A percentile compares a stretch with the other conserved stretches of the same genome.
Evolutionary conservation across 257 asterid genomes (phyloP).

Genomic region (Salvia hispanica): DNA sequence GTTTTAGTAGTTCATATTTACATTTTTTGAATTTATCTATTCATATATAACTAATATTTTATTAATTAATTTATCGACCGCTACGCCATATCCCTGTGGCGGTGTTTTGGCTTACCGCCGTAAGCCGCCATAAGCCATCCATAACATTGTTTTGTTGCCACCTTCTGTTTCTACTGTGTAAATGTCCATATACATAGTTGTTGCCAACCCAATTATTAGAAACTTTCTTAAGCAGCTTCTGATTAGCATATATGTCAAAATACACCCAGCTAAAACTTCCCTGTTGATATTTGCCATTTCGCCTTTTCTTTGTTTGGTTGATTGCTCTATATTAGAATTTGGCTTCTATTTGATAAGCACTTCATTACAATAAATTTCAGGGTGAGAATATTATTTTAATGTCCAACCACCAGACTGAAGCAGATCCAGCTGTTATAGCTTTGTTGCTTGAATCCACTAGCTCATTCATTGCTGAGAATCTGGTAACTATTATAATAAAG

Average conservation of each 20-base stretch:
- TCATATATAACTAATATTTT: no score
- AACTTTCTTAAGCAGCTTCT: background rate
- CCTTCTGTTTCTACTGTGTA: background rate
- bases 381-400: conserved; percentile 87
- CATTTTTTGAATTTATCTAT: no score
- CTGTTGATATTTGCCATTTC: background rate
- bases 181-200: background rate
- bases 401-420: conserved; percentile 99
- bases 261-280: background rate
- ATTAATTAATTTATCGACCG: no score
- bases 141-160: background rate
- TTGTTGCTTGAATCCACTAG: conserved; percentile 74
- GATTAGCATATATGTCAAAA: conserved; percentile 17
- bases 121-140: no score
- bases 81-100: no score
- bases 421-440: conserved; percentile 92
- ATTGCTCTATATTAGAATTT: conserved; percentile 27
- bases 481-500: conserved; percentile 41
- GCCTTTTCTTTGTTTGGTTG: conserved; percentile 28
- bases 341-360: conserved; percentile 27
- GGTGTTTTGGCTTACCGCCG: no score
- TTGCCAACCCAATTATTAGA: background rate
- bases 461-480: conserved; percentile 75
- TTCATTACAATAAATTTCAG: conserved; percentile 45
- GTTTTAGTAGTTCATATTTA: no score